Conservation (phyloP, 306 rosid species). For the Malus sieversii region DNA sequence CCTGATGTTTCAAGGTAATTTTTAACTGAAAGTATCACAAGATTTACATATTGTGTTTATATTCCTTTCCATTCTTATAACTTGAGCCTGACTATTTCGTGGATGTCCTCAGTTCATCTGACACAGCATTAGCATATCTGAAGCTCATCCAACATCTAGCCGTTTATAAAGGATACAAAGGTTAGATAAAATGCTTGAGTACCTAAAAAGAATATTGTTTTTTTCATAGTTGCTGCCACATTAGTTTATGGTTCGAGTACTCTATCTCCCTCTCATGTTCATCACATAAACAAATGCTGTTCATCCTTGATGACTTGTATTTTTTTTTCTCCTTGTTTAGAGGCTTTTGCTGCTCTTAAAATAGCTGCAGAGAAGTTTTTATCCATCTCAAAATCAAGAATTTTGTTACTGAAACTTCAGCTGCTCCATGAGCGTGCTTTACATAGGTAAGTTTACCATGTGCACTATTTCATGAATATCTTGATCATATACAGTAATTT, state of each 20-base stretch:
- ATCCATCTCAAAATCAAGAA: conserved; percentile 73
- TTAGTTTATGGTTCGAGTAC: not conserved
- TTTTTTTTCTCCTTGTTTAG: conserved; percentile 34
- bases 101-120: conserved; percentile 63
- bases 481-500: not conserved
- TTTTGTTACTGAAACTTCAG: conserved; percentile 71
- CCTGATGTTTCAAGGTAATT: conserved; percentile 87
- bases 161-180: conserved; percentile 81
- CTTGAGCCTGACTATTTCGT: conserved; percentile 12
- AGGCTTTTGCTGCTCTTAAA: conserved; percentile 80
- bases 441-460: conserved; percentile 47
- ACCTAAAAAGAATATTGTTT: not conserved
- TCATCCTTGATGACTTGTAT: conserved; percentile 9
- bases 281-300: not conserved
- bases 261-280: not conserved
- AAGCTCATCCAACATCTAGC: conserved; percentile 95
- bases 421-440: conserved; percentile 85
- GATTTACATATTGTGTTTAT: conserved; percentile 14
- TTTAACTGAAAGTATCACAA: conserved; percentile 15
- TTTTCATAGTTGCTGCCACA: not conserved
- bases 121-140: conserved; percentile 78
- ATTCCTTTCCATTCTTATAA: not conserved
- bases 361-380: conserved; percentile 83
- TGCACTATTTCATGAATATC: conserved; percentile 11
- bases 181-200: conserved; percentile 41